These are phyloP conservation scores for Magnusiomyces fungicola DNA, from an alignment of 1,139 yeast genomes.

Conservation along the genomic window DNA sequence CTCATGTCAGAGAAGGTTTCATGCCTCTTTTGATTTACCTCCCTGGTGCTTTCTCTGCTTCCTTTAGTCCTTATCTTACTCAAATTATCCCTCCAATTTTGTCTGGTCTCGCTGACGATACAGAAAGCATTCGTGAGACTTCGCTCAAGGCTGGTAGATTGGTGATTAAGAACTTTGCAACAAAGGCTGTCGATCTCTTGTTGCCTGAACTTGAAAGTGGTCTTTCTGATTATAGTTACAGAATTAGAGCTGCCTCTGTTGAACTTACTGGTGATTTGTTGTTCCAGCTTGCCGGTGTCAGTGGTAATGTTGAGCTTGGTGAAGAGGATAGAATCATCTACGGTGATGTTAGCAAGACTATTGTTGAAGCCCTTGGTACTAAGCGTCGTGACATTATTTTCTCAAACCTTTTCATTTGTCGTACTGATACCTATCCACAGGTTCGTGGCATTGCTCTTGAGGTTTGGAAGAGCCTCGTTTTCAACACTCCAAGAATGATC, in stretches of 20 bases:
- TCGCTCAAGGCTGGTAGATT: slow-evolving; percentile 91
- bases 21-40: slow-evolving; percentile 83
- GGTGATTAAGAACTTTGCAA: slow-evolving; percentile 85
- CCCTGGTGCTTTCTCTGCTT: slow-evolving; percentile 92
- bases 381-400: slow-evolving; percentile 85
- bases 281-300: slow-evolving; percentile 88
- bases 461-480: slow-evolving; percentile 94
- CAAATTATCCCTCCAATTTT: slow-evolving; percentile 85
- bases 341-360: slow-evolving; percentile 56
- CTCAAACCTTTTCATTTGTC: slow-evolving; percentile 80
- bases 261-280: slow-evolving; percentile 95
- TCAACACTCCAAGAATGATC: slow-evolving; percentile 93
- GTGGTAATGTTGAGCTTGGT: slow-evolving; percentile 24
- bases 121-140: slow-evolving; percentile 81
- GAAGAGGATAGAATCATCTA: slow-evolving; percentile 48
- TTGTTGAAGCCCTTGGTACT: slow-evolving; percentile 73
- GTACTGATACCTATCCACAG: slow-evolving; percentile 81
- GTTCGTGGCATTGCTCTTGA: slow-evolving; percentile 92
- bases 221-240: slow-evolving; percentile 69
- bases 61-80: slow-evolving; percentile 81
- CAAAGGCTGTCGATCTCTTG: slow-evolving; percentile 84
- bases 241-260: slow-evolving; percentile 89
- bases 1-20: slow-evolving; percentile 82
- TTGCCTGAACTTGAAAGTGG: slow-evolving; percentile 93
- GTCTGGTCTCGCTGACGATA: slow-evolving; percentile 82